Base-by-base conservation (phyloP, 805 yeast species). In the Yarrowia sp. region DNA sequence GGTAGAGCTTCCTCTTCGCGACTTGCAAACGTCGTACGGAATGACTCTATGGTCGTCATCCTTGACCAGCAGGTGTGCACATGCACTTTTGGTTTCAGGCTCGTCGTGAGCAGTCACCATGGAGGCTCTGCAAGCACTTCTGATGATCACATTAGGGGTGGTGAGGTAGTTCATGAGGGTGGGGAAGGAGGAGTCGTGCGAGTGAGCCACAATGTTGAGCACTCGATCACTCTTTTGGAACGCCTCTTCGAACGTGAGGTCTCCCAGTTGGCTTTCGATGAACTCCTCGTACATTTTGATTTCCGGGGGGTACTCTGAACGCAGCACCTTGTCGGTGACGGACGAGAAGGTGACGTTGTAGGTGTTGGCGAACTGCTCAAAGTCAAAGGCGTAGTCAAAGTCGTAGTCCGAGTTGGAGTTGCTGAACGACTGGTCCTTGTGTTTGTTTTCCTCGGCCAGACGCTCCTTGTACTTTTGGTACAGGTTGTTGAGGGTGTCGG, bases 191-290 rank as follows among this genome's bases (percentile, higher is more conserved):
- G 67, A 28, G 43, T 61, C 64, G n/a, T 48, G 44, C 10, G 64
- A 61, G 8, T 61, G 67, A 2, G 93, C 88, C 1, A 92, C 87
- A 51, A 95, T 86, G 74, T 93, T 95, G 61, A 93, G 79, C 1
- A 90, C 85, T 68, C 89, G 83, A 49, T 89, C 92, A 0, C 96
- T 88, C 67, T 83, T 84, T 66, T 87, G 79, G 72, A 87, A 91
- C 0, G 98, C 96, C 72, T 95, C 98, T 75, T 93, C 97, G 75
- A 95, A 95, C 0, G 99, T 95, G 73, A 88, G 74, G 70, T 89
- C 88, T 1, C 93, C 96, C 19, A 95, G 82, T 16, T 86, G 83
- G 65, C 83, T 84, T 65, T 87, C 78, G 6, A 91, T 97, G 72
- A 86, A 92, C 70, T 86, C 86, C 74, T 90, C 82, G 67, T 93